Conservation (phyloP, 371 early-diverging fungal species). For the Blakeslea trispora region DNA sequence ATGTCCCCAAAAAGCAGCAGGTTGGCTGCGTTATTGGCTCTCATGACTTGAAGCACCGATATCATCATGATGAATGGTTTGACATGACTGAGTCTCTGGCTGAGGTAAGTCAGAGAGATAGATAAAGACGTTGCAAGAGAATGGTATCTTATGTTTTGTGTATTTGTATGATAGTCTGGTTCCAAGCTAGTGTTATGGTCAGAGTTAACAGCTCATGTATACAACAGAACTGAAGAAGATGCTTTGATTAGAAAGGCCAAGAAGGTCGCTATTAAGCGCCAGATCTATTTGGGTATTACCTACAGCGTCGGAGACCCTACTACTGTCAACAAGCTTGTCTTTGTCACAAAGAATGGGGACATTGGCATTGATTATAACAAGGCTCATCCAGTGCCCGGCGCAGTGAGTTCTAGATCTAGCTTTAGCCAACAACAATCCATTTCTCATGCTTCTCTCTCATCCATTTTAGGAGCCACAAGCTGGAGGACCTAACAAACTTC, state of each 20-base stretch:
- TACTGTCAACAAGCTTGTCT: conserved; percentile 45
- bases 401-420: conserved; percentile 34
- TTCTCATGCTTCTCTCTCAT: too few species aligned
- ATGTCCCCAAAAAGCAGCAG: conserved; percentile 29
- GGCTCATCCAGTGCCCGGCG: conserved; percentile 55
- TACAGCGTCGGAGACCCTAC: conserved; percentile 31
- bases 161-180: conserved; percentile 29
- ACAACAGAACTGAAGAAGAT: conserved; percentile 23
- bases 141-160: too few species aligned
- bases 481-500: conserved; percentile 48
- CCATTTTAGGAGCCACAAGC: conserved; percentile 33
- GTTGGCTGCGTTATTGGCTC: conserved; percentile 41
- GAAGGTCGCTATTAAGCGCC: conserved; percentile 35
- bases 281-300: conserved; percentile 46
- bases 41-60: conserved; percentile 7
- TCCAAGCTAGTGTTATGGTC: conserved; percentile 55
- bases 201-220: conserved; percentile 32
- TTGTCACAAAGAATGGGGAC: conserved; percentile 49
- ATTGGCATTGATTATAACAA: conserved; percentile 55
- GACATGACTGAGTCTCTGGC: conserved; percentile 23
- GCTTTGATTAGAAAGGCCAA: conserved; percentile 31
- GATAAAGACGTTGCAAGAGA: not conserved
- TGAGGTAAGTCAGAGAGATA: conserved; percentile 11
- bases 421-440: too few species aligned
- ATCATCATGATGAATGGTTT: conserved; percentile 33